Evolutionary conservation across 768 basidiomycete species (phyloP).

Genomic region (Hysterangium stoloniferum): DNA sequence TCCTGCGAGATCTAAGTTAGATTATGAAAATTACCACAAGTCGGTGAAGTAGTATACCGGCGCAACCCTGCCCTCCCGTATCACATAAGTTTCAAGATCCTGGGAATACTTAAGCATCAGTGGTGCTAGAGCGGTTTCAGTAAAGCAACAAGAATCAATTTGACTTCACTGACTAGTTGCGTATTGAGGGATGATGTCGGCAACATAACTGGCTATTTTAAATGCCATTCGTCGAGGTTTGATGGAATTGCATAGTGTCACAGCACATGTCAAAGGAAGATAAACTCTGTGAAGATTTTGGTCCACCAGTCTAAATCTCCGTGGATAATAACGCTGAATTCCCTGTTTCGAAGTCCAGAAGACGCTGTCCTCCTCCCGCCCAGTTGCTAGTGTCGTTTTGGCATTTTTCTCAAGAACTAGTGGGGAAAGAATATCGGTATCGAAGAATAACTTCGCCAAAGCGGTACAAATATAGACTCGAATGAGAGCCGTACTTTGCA

Average conservation of each 20-base stretch:
- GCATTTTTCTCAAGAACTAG: not conserved
- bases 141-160: not conserved
- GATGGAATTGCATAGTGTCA: not conserved
- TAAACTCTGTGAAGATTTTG: constrained; percentile 2
- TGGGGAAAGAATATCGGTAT: not conserved
- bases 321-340: not conserved
- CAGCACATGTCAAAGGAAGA: constrained; percentile 6
- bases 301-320: constrained; percentile 2
- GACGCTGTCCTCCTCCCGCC: too few relatives aligned
- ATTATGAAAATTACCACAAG: too few relatives aligned
- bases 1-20: too few relatives aligned
- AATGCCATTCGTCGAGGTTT: not conserved
- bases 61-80: not conserved
- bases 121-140: not conserved
- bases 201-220: not conserved
- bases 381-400: not conserved
- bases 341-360: too few relatives aligned
- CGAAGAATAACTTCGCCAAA: not conserved
- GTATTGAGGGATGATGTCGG: constrained; percentile 1
- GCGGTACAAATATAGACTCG: not conserved
- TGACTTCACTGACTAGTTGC: not conserved
- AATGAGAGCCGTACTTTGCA: not conserved
- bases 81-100: not conserved
- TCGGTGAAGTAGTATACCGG: too few relatives aligned
- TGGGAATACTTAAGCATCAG: constrained; percentile 6